A percentile compares a stretch with the other conserved stretches of the same genome.
phyloP scores from a whole-genome alignment of 2,329 filamentous ascomycete genomes.

The Coleophoma crateriformis region DNA sequence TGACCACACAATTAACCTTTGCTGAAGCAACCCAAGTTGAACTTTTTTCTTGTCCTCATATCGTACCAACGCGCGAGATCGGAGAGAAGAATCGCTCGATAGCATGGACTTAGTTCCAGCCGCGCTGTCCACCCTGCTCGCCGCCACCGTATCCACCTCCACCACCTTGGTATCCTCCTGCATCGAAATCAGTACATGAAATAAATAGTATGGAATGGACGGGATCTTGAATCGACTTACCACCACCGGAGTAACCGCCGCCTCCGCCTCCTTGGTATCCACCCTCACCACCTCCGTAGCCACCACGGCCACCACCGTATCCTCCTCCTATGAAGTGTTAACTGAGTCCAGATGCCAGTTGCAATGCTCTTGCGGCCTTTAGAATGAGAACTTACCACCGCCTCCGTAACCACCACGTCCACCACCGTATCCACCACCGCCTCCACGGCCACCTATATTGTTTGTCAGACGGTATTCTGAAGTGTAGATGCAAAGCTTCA shows the following conservation, averaged over 20 bases:
- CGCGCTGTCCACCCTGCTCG: slow-evolving; percentile 19
- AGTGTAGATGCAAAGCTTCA: too few relatives aligned
- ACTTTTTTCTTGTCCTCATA: slow-evolving; percentile 25
- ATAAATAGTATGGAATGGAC: too few relatives aligned
- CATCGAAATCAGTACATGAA: too few relatives aligned
- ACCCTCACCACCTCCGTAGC: slow-evolving; percentile 13
- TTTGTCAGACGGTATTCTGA: too few relatives aligned
- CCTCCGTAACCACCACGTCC: slow-evolving; percentile 41
- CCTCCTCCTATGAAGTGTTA: slow-evolving; percentile 14
- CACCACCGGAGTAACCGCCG: slow-evolving; percentile 19
- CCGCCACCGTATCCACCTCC: slow-evolving; percentile 22
- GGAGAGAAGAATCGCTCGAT: slow-evolving; percentile 17
- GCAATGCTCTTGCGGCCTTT: too few relatives aligned
- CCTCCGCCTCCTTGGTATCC: slow-evolving; percentile 17
- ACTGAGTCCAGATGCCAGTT: too few relatives aligned
- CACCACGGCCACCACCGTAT: slow-evolving; percentile 30
- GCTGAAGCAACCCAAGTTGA: slow-evolving; percentile 19
- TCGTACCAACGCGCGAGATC: slow-evolving; percentile 20
- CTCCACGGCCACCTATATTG: slow-evolving; percentile 31
- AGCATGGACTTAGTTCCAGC: slow-evolving; percentile 15
- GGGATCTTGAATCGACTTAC: neutral
- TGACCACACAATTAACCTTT: slow-evolving; percentile 26
- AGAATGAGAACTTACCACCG: slow-evolving; percentile 39
- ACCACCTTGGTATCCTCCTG: slow-evolving; percentile 18
- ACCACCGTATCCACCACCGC: slow-evolving; percentile 32